Evolutionary conservation across 2,329 filamentous ascomycete species (phyloP), one percentile per base, ranked within the genome.

Genomic region (Penicillium capsulatum): DNA sequence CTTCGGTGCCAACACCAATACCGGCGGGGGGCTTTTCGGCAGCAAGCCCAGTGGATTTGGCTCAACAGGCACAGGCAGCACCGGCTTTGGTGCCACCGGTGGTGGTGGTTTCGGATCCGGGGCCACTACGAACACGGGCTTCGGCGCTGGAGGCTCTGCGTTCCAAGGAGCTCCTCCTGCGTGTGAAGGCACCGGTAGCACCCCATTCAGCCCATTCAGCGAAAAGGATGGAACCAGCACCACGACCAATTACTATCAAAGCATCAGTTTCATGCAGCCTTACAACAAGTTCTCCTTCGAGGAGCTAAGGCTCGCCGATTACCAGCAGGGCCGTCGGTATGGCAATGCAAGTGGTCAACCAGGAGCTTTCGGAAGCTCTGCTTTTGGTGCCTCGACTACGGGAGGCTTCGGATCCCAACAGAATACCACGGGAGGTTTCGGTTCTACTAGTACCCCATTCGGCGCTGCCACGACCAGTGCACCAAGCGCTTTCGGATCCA

Each of bases 221-320:
- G 71, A 74, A 45, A 73, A 73, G 50, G 71, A 74, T 46, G 48
- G 44, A 37, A 53, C 51, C 31, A 56, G 58, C n/a, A 60, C 36
- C 27, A 49, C 51, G 7, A 73, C 60, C 35, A 72, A 68, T 44
- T 60, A 68, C 41, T 74, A 69, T 40, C 71, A 74, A 53, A 73
- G 69, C 48, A 67, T 74, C 48, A 65, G 57, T 16, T 70, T 71
- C 39, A 70, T 71, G 68, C 61, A 60, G 31, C 67, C 71, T 4
- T 73, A 73, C 70, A 83, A 82, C 64, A 94, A 92, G 62, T 97
- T 84, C 72, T 96, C 91, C 7, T 79, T 86, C n/a, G 92, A 84
- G 58, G 71, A 92, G 64, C 68, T 92, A 38, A 77, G 86, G 58
- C 67, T 94, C 45, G 87, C 81, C 31, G 92, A 98, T 65, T 98